A percentile compares a stretch with the other conserved stretches of the same genome.
phyloP scores from a whole-genome alignment of 23 red algal genomes.

The Gracilaria caudata region DNA sequence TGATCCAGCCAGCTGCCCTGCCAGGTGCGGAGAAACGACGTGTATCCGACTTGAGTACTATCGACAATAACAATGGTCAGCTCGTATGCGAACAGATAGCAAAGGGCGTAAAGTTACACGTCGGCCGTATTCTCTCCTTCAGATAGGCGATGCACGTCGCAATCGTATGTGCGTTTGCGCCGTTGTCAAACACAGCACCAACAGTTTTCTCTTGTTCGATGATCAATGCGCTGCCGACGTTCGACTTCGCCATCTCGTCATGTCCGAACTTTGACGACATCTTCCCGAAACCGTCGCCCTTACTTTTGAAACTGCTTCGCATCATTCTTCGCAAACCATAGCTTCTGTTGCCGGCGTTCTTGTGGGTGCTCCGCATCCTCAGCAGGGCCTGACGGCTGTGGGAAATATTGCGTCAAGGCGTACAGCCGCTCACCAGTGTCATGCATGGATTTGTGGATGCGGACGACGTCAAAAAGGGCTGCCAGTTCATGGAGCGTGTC shows the following conservation, averaged over 20 bases:
- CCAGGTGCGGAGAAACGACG: constrained; percentile 60
- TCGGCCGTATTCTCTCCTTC: constrained; percentile 80
- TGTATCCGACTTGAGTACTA: constrained; percentile 19
- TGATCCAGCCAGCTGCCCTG: constrained; percentile 79
- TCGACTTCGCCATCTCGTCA: constrained; percentile 57
- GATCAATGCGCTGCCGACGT: constrained; percentile 49
- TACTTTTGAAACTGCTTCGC: constrained; percentile 63
- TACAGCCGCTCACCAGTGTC: constrained; percentile 62
- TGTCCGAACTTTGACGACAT: constrained; percentile 56
- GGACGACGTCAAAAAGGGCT: constrained; percentile 67
- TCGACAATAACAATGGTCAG: constrained; percentile 69
- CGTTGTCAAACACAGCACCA: constrained; percentile 44
- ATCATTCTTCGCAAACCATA: constrained; percentile 30
- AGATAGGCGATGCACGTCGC: constrained; percentile 87
- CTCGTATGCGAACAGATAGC: constrained; percentile 81
- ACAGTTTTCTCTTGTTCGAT: constrained; percentile 63
- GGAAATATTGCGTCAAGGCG: constrained; percentile 38
- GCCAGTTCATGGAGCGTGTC: constrained; percentile 69
- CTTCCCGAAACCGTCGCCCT: constrained; percentile 20
- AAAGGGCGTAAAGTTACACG: constrained; percentile 66
- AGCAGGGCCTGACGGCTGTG: constrained; percentile 55
- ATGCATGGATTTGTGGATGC: constrained; percentile 95
- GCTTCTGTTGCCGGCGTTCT: constrained; percentile 21
- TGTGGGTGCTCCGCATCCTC: constrained; percentile 39
- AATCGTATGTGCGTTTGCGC: constrained; percentile 79